Base-by-base conservation (phyloP, 1,284 basidiomycete species). In the Pisolithus thermaeus region DNA sequence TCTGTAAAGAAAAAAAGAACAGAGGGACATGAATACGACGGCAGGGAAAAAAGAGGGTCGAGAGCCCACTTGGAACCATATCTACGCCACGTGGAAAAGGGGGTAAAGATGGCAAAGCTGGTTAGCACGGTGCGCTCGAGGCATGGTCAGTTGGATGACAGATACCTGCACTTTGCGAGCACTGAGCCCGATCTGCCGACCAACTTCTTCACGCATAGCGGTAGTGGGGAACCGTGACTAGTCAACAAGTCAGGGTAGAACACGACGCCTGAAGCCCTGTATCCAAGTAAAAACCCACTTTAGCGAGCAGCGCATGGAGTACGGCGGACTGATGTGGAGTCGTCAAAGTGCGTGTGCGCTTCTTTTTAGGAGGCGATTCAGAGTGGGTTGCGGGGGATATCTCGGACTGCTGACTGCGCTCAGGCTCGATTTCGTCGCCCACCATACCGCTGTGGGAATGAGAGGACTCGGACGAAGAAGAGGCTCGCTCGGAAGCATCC, bases 201-300 rank as follows among this genome's bases (percentile, higher is more conserved):
- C 89, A 32, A 92, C 87, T 59, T 91, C 85, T 69, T 92, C 89
- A 48, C 89, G 79, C 77, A 87, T 82, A 18, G 86, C 83, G 3
- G 89, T 91, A 4, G 87, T 87, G 2, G 89, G 89, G 67, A 92
- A 92, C 32, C 87, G 85, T 46, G 89, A 91, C 90, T 92, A 12
- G 44, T 27, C 16, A 18, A 30, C 44, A 23, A 2, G 52, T 47
- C 37, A 54, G 43, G 47, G 54, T 35, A 46, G 44, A 52, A 50
- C 41, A 52, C 35, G 27, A 42, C 50, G 48, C 16, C 35, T n/a
- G 30, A 20, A 37, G 46, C 36, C 48, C 5, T 2, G 25, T 14
- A 22, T 32, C 37, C 37, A 9, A 54, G 46, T 30, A 51, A 51
- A 46, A 28, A 59, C 61, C 58, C 68, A 90, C 88, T 80, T 90